Base-by-base conservation (phyloP, 176 grass and related monocot genomes). In the Carex scoparia region DNA sequence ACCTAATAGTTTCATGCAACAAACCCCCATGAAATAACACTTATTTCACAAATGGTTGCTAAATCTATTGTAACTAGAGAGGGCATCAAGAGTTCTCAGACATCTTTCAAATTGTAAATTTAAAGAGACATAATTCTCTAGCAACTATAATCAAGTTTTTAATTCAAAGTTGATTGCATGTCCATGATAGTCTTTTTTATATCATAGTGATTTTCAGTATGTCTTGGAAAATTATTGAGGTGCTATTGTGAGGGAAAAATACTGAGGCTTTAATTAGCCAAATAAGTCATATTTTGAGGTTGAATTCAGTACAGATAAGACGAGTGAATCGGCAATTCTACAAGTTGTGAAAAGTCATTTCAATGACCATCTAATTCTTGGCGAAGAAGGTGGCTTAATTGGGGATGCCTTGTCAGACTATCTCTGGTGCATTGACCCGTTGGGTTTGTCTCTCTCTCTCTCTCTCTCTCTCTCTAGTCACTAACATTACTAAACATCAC, bases 351-450 rank as follows among this genome's bases (percentile, higher is more conserved):
- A 77, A 5, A 94, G 92, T 83, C 89, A 85, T 79, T 98, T 95
- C 72, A 89, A 93, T 89, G 85, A 93, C 61, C 95, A 98, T 72
- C 88, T 98, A 84, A 98, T 98, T 90, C 95, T 98, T 77, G 95
- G 95, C 23, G 95, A 98, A 90, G 95, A 98, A 90, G 95, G 95
- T 73, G 95, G 95, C 80, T 79, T 98, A 82, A 92, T 98, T 85
- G 95, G 95, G 68, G 95, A 95, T 80, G 88, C 88, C 23, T 81
- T 88, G 53, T 95, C 95, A 56, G 93, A 95, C 33, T 98, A 98
- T 88, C 91, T 98, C 48, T 98, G 95, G 95, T 98, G 95, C 89
- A 98, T 98, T 85, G 95, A 98, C 78, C 95, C 93, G 64, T 92
- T 98, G 91, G 95, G 95, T 98, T 85, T 73, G 88, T 67, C 51